Evolutionary conservation across 306 rosid genomes (phyloP), one percentile per base, ranked within the genome.

Genomic region (Psophocarpus tetragonolobus): DNA sequence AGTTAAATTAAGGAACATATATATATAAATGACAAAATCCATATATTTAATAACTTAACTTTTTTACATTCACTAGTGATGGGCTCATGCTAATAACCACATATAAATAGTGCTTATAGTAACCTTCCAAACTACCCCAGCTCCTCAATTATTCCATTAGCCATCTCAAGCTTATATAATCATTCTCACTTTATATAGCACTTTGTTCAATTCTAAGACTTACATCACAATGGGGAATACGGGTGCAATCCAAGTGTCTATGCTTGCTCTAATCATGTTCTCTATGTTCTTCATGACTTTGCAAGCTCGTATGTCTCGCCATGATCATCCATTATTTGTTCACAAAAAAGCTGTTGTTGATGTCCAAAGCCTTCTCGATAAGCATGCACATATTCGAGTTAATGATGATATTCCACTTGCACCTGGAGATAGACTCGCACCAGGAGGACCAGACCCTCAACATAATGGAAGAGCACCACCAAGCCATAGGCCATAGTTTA

Each of bases 381-480:
- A 77, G 17, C 66, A 81, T 60, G 62, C 12, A 4, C 74, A 50
- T 32, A 30, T 73, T 53, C 32, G 36, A 45, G 68, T 15, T 38
- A 21, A 10, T 26, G 51, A 23, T 32, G 62, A 23, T n/a, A 20
- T 33, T 0, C 64, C 56, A 7, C 20, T 33, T 0, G 35, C 41
- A 6, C 6, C 33, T 64, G 76, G 21, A 36, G 90, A 85, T 82
- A 83, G 89, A 71, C 58, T 41, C 41, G 70, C 86, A 7, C 93
- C 89, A 0, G 89, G 85, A 35, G 93, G 91, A 64, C 91, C 91
- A 15, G 82, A 89, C 76, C 85, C 79, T 61, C 82, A 79, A 61
- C 93, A 89, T 60, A 81, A 88, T 77, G 27, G 20, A 44, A 48
- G 35, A 66, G 12, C 53, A 60, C 78, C 81, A 20, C 65, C 47